Conservation (phyloP, 2,329 filamentous ascomycete genomes). For the Pyricularia sp. region DNA sequence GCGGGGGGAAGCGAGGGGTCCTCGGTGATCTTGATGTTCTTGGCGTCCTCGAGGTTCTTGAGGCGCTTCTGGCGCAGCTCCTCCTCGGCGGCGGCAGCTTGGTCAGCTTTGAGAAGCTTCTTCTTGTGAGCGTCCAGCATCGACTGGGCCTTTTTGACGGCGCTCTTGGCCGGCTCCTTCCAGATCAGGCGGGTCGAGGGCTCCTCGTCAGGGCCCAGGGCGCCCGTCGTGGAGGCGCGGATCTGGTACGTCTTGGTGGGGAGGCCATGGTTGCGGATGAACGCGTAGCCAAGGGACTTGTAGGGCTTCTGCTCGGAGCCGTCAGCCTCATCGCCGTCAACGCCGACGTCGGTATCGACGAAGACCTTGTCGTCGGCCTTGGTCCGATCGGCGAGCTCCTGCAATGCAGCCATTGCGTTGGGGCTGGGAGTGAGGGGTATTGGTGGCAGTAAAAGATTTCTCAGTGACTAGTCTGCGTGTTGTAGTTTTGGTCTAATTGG, state of each 20-base stretch:
- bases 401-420: slow-evolving; percentile 28
- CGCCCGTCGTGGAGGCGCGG: slow-evolving; percentile 56
- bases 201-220: slow-evolving; percentile 53
- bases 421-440: neutral
- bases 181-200: slow-evolving; percentile 56
- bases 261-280: slow-evolving; percentile 57
- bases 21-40: slow-evolving; percentile 63
- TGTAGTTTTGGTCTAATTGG: neutral
- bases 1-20: slow-evolving; percentile 69
- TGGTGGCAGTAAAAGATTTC: slow-evolving; percentile 7
- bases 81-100: slow-evolving; percentile 61
- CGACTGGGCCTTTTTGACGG: slow-evolving; percentile 74
- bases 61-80: slow-evolving; percentile 64
- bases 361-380: slow-evolving; percentile 48
- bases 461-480: neutral
- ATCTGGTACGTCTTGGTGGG: slow-evolving; percentile 54
- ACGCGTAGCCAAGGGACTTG: slow-evolving; percentile 72
- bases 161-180: slow-evolving; percentile 77
- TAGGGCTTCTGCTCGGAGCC: slow-evolving; percentile 68
- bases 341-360: slow-evolving; percentile 72
- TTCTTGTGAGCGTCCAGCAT: slow-evolving; percentile 70
- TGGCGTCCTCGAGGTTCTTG: slow-evolving; percentile 67
- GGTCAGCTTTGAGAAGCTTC: slow-evolving; percentile 72
- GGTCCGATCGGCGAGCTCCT: slow-evolving; percentile 41
- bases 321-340: slow-evolving; percentile 56